Base-by-base conservation (phyloP, 192 early-diverging fungal species). In the Phycomyces nitens region DNA sequence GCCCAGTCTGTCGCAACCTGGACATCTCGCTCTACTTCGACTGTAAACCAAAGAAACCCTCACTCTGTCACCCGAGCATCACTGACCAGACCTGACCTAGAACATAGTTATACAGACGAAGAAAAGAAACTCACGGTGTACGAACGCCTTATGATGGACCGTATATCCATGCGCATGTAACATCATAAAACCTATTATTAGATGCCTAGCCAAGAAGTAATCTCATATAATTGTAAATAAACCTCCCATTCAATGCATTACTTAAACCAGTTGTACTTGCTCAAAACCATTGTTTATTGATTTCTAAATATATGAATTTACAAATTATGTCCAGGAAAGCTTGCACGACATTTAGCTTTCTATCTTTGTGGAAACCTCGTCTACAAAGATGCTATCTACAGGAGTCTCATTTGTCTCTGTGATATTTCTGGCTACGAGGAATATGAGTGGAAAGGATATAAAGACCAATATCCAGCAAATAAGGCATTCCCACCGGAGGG, bases 391-490 rank as follows among this genome's bases (percentile, higher is more conserved):
- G 29, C 2, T 14, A n/a, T 42, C 52, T 7, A 39, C 40, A 5
- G 12, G 23, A 41, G 1, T 14, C n/a, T 61, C 39, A 51, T 78
- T 78, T 23, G 72, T 70, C 55, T 82, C 79, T 49, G 72, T 78
- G 39, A 85, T 69, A 18, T 64, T 77, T 14, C 55, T 58, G 10
- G 76, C 73, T 18, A 82, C 81, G 47, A 74, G 65, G 22, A 73
- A 39, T 72, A 85, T 85, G 0, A 78, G 62, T 4, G 64, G 62
- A 39, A 85, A 68, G 10, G 79, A 80, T 15, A 79, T 64, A 11
- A 55, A 76, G 10, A 85, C 58, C 7, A 85, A 71, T 22, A 77
- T 73, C 83, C 83, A 85, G 60, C 82, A 82, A 0, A 77, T 75
- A 26, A 81, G 20, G 20, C 58, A 55, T 24, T 69, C 67, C 53